Evolutionary conservation across 1,284 basidiomycete genomes (phyloP), one percentile per base, ranked within the genome.

Genomic region (Phenoliferia sp.): DNA sequence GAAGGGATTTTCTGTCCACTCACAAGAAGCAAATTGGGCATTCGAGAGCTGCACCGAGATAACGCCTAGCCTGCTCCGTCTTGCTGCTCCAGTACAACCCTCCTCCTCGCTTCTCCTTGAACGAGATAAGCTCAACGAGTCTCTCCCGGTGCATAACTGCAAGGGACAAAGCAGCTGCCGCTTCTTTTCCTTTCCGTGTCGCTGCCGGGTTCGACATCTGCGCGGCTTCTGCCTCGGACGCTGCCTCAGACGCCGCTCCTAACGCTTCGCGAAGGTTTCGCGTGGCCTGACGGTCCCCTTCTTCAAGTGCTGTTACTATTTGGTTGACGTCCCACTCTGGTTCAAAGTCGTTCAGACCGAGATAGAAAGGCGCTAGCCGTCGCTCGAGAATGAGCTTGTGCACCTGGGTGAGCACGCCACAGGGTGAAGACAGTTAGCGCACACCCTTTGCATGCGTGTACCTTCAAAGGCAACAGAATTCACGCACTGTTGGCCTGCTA

Each of bases 11-110:
- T 69, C 64, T 36, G 50, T 16, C 15, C 57, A 87, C 92, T 79
- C 75, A 96, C 94, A 99, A 83, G 82, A 99, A 98, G 81, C 95
- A 99, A 74, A 99, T 98, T n/a, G 95, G 95, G 82, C 95, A 99
- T 79, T 99, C 96, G 50, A 89, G 83, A n/a, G 93, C 91, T 55
- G 87, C 87, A 6, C 33, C 48, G 71, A 86, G 83, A 80, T 96
- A 97, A 58, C 92, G 83, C 69, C 86, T 58, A 5, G 72, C 72
- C 52, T 69, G 67, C 19, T 73, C 67, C 4, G 50, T 9, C 64
- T 72, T 72, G 61, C 48, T 60, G 26, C 54, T 58, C 39, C 54
- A 55, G 36, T 70, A 63, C 16, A 70, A 35, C 2, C 64, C 67
- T 2, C 69, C 69, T 9, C 69, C 69, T 2, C 63, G 57, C 61